These are phyloP conservation scores for Candida anglica DNA, from an alignment of 805 yeast genomes.

Conservation along the genomic window DNA sequence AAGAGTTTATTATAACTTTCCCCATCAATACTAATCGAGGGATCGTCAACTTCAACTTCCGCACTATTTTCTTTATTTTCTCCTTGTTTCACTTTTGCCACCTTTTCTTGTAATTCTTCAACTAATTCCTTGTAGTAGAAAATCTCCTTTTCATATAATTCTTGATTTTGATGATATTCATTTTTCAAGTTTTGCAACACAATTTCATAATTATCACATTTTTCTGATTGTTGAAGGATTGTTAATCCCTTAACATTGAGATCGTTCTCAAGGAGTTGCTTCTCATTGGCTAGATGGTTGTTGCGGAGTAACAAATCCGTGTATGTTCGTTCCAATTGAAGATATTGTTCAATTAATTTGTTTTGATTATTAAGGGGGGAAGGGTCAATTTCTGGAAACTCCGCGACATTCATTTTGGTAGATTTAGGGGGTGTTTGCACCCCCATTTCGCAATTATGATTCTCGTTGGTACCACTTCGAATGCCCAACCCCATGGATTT, in stretches of 20 bases:
- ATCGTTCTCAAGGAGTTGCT: conserved; percentile 28
- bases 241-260: conserved; percentile 17
- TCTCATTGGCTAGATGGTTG: conserved; percentile 20
- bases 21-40: too few relatives aligned
- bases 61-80: conserved; percentile 13
- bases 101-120: conserved; percentile 26
- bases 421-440: too few relatives aligned
- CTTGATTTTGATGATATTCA: conserved; percentile 23
- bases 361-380: too few relatives aligned
- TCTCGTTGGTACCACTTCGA: too few relatives aligned
- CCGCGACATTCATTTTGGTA: not conserved
- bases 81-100: too few relatives aligned
- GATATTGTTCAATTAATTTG: not conserved
- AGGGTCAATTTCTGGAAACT: too few relatives aligned
- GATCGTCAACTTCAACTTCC: conserved; percentile 14
- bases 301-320: conserved; percentile 28
- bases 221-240: conserved; percentile 24
- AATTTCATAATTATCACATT: conserved; percentile 22
- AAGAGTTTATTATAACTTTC: conserved; percentile 26
- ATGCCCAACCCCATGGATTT: too few relatives aligned
- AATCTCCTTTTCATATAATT: conserved; percentile 26
- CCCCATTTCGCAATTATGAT: too few relatives aligned
- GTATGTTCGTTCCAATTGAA: conserved; percentile 22
- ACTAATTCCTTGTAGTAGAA: conserved; percentile 28
- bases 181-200: conserved; percentile 22